These are phyloP conservation scores for Colletotrichum trifolii DNA, from an alignment of 2,329 filamentous ascomycete species.

Conservation along the genomic window DNA sequence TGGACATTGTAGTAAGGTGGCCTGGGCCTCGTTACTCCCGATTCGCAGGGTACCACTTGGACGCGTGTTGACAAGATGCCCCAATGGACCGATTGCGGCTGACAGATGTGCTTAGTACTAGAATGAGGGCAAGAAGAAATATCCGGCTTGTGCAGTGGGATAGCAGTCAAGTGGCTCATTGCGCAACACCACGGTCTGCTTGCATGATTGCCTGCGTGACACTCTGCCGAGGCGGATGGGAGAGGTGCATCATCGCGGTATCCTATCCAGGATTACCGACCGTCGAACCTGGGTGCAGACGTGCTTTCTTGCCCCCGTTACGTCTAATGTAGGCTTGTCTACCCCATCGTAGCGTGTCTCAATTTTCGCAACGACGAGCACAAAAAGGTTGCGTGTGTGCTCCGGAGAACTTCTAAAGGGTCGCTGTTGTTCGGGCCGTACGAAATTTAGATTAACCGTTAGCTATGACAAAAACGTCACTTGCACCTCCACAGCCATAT, in stretches of 20 bases:
- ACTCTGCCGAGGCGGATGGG: constrained; percentile 7
- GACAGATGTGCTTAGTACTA: too few species aligned
- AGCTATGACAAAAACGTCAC: too few species aligned
- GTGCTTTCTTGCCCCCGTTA: constrained; percentile 7
- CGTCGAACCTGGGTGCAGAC: constrained; percentile 1
- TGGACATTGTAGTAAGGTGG: too few species aligned
- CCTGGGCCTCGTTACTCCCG: too few species aligned
- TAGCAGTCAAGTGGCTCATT: neutral
- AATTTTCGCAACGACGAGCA: constrained; percentile 12
- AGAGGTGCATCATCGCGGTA: constrained; percentile 21
- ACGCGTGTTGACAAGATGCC: too few species aligned
- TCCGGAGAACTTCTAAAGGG: too few species aligned
- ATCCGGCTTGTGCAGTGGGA: neutral
- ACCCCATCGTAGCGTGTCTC: constrained; percentile 20
- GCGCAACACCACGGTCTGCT: neutral
- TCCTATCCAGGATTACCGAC: neutral
- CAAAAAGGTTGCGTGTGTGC: neutral
- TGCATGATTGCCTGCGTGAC: constrained; percentile 3
- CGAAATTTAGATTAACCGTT: too few species aligned
- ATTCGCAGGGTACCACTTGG: too few species aligned
- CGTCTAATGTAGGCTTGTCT: constrained; percentile 31
- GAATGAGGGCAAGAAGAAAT: too few species aligned
- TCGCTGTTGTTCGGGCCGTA: too few species aligned
- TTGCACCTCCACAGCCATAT: too few species aligned
- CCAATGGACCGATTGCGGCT: too few species aligned